These are phyloP conservation scores for Pseudocercospora pini-densiflorae DNA, from an alignment of 2,329 filamentous ascomycete genomes.

Conservation along the genomic window DNA sequence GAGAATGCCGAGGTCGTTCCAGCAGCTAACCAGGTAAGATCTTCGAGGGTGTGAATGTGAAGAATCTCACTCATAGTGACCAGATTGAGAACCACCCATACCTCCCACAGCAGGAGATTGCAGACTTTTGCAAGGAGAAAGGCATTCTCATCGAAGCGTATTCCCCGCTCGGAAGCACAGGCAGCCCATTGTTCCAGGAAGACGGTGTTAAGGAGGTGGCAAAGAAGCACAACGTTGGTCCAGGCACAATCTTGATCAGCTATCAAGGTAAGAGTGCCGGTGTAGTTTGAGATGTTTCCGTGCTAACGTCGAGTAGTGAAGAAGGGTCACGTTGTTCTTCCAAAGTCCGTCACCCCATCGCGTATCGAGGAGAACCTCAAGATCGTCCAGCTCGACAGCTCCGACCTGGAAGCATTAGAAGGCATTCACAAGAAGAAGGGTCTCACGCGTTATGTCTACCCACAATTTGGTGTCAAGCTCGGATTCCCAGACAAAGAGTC, in stretches of 20 bases:
- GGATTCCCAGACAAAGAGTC: conserved; percentile 55
- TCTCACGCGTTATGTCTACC: conserved; percentile 54
- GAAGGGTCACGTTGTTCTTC: conserved; percentile 70
- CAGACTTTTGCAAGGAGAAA: conserved; percentile 69
- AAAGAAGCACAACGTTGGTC: conserved; percentile 54
- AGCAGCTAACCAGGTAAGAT: conserved; percentile 34
- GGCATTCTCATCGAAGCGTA: conserved; percentile 76
- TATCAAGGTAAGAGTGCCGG: conserved; percentile 65
- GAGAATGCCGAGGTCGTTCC: conserved; percentile 31
- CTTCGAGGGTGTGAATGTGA: background rate
- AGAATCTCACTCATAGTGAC: background rate
- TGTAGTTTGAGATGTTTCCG: background rate
- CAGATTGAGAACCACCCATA: conserved; percentile 75
- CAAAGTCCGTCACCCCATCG: conserved; percentile 61
- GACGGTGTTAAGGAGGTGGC: conserved; percentile 53
- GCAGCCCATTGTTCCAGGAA: conserved; percentile 53
- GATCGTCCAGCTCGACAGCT: conserved; percentile 66
- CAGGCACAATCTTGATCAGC: conserved; percentile 67
- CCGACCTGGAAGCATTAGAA: conserved; percentile 62
- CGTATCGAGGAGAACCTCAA: conserved; percentile 71
- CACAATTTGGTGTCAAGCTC: conserved; percentile 53
- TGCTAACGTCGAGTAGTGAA: conserved; percentile 56
- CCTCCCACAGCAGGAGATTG: conserved; percentile 73
- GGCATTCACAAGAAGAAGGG: conserved; percentile 53
- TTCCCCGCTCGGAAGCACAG: conserved; percentile 56